These are phyloP conservation scores for Fusarium euwallaceae DNA, from an alignment of 2,329 filamentous ascomycete species.

Conservation along the genomic window DNA sequence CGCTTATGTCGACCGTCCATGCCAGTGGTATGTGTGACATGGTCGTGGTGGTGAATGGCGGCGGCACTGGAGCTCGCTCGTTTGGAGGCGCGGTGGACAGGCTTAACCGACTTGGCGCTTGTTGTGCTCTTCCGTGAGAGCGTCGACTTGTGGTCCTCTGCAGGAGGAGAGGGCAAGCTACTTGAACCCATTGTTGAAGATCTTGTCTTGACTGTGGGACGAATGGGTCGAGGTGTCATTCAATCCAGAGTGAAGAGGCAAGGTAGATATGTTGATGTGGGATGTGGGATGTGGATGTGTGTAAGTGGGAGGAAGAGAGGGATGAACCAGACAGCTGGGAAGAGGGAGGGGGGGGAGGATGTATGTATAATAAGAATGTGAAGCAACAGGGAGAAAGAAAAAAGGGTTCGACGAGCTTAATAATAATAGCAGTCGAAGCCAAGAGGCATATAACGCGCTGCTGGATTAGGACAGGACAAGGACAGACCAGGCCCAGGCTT, in stretches of 20 bases:
- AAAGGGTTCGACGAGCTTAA: constrained; percentile 43
- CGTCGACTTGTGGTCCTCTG: constrained; percentile 59
- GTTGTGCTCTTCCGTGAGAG: constrained; percentile 55
- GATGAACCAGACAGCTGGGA: constrained; percentile 37
- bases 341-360: constrained; percentile 13
- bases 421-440: constrained; percentile 41
- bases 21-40: constrained; percentile 49
- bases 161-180: constrained; percentile 66
- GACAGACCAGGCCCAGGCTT: background rate
- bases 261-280: constrained; percentile 1
- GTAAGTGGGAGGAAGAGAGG: constrained; percentile 32
- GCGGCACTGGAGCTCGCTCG: constrained; percentile 58
- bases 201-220: constrained; percentile 20
- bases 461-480: constrained; percentile 23
- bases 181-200: constrained; percentile 60
- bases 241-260: constrained; percentile 16
- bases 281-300: constrained; percentile 8
- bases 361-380: constrained; percentile 39
- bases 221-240: constrained; percentile 22
- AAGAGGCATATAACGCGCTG: constrained; percentile 34
- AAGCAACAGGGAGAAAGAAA: constrained; percentile 20
- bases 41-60: constrained; percentile 54
- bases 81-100: constrained; percentile 65
- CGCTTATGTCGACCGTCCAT: constrained; percentile 72
- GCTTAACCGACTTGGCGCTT: constrained; percentile 62